Conservation (phyloP, 2,329 filamentous ascomycete genomes). For the Thelonectria discophora region DNA sequence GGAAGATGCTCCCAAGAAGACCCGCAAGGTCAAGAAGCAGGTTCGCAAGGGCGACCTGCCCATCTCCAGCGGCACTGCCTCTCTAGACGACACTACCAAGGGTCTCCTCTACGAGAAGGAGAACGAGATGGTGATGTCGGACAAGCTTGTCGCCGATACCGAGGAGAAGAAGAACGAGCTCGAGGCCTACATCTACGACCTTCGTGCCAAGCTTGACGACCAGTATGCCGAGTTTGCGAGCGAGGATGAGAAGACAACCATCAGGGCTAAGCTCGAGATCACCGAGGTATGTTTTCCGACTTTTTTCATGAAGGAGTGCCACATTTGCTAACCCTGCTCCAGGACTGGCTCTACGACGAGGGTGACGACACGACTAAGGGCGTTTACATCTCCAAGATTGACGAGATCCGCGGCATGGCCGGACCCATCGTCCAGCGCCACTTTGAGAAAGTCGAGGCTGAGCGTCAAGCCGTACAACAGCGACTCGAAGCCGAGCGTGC, state of each 20-base stretch:
- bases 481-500: constrained; percentile 80
- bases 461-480: constrained; percentile 81
- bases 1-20: constrained; percentile 80
- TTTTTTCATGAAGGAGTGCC: neutral
- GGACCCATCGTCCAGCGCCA: constrained; percentile 94
- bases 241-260: constrained; percentile 90
- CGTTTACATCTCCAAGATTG: constrained; percentile 92
- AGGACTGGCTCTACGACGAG: constrained; percentile 99
- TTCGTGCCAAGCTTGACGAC: constrained; percentile 94
- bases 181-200: constrained; percentile 96
- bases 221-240: constrained; percentile 87
- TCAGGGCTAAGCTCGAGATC: constrained; percentile 83
- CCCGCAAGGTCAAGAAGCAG: constrained; percentile 98
- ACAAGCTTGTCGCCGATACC: constrained; percentile 97
- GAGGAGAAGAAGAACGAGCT: constrained; percentile 99
- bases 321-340: constrained; percentile 24
- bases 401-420: constrained; percentile 90
- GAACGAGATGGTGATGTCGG: constrained; percentile 92
- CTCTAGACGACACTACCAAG: constrained; percentile 76
- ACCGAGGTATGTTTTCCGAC: constrained; percentile 75
- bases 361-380: constrained; percentile 95
- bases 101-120: constrained; percentile 81
- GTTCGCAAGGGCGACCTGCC: constrained; percentile 96
- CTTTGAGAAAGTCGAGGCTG: constrained; percentile 91
- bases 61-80: constrained; percentile 82